These are phyloP conservation scores for Metschnikowia cerradonensis DNA, from an alignment of 805 yeast genomes.

Conservation along the genomic window DNA sequence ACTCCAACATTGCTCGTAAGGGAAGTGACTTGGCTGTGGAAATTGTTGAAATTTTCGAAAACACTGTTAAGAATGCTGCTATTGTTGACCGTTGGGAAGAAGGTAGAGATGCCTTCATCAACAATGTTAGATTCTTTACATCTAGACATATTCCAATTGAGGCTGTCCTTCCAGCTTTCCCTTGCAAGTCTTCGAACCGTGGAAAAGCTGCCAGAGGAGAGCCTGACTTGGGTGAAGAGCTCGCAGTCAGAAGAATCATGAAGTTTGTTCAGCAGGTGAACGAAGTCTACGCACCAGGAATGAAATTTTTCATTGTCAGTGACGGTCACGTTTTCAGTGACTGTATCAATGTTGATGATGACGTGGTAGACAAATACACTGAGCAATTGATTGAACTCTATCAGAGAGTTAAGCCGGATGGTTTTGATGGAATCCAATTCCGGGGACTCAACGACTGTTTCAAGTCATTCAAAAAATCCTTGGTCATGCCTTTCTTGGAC, in stretches of 20 bases:
- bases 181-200: conserved; percentile 57
- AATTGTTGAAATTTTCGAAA: conserved; percentile 43
- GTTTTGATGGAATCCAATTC: conserved; percentile 25
- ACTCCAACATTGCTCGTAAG: conserved; percentile 1
- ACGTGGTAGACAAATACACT: conserved; percentile 47
- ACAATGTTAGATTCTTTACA: conserved; percentile 45
- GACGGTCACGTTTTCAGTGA: conserved; percentile 67
- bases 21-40: conserved; percentile 13
- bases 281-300: conserved; percentile 49
- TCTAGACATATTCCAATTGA: conserved; percentile 46
- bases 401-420: conserved; percentile 29
- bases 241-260: conserved; percentile 31
- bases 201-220: conserved; percentile 45
- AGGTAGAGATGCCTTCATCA: conserved; percentile 37
- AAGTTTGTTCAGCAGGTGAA: conserved; percentile 27
- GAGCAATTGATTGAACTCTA: conserved; percentile 42
- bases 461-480: conserved; percentile 16
- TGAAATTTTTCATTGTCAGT: conserved; percentile 53
- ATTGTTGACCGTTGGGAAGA: conserved; percentile 46
- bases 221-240: conserved; percentile 52
- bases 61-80: conserved; percentile 44
- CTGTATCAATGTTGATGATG: conserved; percentile 59
- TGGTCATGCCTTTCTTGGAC: conserved; percentile 16
- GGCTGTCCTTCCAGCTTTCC: conserved; percentile 61
- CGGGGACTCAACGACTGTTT: conserved; percentile 36